A percentile compares a stretch with the other conserved stretches of the same genome.
phyloP scores from a whole-genome alignment of 495 filamentous ascomycete species.

The Bacidia rubella region DNA sequence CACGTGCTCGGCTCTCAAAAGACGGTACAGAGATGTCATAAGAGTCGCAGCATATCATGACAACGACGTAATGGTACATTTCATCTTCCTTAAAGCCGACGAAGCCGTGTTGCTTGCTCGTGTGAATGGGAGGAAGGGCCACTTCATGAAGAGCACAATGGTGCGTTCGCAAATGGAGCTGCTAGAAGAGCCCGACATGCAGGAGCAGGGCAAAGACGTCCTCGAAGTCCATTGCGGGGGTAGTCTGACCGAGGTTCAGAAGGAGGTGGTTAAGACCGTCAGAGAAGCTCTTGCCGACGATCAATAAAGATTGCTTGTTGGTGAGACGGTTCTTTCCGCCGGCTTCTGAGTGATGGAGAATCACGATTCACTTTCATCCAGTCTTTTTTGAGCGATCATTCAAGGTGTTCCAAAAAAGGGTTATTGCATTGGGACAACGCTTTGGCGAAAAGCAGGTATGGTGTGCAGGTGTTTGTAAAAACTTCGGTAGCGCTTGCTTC shows the following conservation, averaged over 20 bases:
- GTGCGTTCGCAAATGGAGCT: constrained; percentile 82
- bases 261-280: constrained; percentile 33
- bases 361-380: too few relatives aligned
- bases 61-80: constrained; percentile 70
- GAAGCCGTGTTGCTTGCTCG: constrained; percentile 62
- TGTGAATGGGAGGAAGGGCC: constrained; percentile 57
- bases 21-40: constrained; percentile 95
- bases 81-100: constrained; percentile 74
- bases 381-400: not conserved
- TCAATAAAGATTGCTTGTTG: constrained; percentile 4
- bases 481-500: too few relatives aligned
- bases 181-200: constrained; percentile 64
- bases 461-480: too few relatives aligned
- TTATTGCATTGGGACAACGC: too few relatives aligned
- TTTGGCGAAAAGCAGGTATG: too few relatives aligned
- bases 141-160: constrained; percentile 98
- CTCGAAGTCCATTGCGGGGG: constrained; percentile 68
- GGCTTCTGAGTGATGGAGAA: not conserved
- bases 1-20: constrained; percentile 91
- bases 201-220: constrained; percentile 60
- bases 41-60: constrained; percentile 71
- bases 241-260: constrained; percentile 50
- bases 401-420: not conserved
- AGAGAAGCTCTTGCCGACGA: constrained; percentile 17
- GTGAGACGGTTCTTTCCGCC: not conserved